A percentile compares a stretch with the other conserved stretches of the same genome.
Conservation (phyloP, 106 monocot species). For the Dendrobium chrysotoxum region DNA sequence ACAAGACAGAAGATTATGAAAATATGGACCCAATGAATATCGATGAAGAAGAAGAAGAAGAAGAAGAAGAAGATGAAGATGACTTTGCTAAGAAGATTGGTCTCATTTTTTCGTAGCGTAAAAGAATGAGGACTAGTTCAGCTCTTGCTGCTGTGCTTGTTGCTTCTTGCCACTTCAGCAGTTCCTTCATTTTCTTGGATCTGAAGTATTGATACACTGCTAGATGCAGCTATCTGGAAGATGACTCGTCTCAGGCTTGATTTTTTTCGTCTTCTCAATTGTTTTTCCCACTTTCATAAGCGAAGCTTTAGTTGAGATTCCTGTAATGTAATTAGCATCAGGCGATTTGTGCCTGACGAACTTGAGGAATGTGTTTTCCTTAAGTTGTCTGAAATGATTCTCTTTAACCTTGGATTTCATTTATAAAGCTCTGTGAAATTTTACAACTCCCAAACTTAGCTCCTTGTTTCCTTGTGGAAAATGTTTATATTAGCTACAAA, state of each 20-base stretch:
- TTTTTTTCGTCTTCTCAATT: neutral
- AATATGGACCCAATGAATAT: slow-evolving; percentile 6
- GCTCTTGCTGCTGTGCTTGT: neutral
- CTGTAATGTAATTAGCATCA: neutral
- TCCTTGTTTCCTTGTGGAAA: neutral
- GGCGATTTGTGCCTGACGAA: neutral
- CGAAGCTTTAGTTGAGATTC: neutral
- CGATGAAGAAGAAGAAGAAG: slow-evolving; percentile 29
- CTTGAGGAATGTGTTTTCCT: neutral
- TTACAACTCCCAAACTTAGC: neutral
- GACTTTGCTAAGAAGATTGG: slow-evolving; percentile 69
- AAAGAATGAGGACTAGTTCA: neutral
- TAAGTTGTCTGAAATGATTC: neutral
- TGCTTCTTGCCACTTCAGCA: neutral
- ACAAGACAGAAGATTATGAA: slow-evolving; percentile 28
- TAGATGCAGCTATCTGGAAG: too few relatives aligned
- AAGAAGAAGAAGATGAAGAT: slow-evolving; percentile 57
- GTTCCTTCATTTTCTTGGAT: neutral
- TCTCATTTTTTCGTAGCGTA: slow-evolving; percentile 25
- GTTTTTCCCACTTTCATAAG: neutral
- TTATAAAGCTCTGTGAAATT: neutral
- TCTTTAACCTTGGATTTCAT: neutral
- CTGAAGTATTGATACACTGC: too few relatives aligned
- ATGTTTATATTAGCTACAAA: too few relatives aligned
- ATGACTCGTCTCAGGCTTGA: neutral